Percentiles rank a stretch among this genome's conserved stretches.
phyloP scores from a whole-genome alignment of 2,329 filamentous ascomycete genomes.

The Microcyclosporella mali region DNA sequence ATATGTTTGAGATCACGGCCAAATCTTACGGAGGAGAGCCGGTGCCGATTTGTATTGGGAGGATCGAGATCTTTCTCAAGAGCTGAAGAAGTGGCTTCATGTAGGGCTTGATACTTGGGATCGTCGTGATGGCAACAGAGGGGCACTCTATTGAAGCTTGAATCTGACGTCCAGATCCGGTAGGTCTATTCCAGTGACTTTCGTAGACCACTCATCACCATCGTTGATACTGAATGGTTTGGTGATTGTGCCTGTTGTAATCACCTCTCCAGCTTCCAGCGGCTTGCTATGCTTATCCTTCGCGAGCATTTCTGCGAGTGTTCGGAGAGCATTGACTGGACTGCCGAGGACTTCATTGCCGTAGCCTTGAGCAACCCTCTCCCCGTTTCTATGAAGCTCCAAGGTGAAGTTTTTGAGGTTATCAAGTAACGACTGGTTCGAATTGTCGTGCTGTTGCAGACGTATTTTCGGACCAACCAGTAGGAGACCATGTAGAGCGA shows the following conservation, averaged over 20 bases:
- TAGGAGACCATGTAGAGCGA: conserved; percentile 18
- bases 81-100: neutral
- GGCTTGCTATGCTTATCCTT: conserved; percentile 19
- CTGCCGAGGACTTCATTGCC: conserved; percentile 18
- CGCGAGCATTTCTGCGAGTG: conserved; percentile 15
- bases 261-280: conserved; percentile 13
- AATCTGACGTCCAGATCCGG: conserved; percentile 17
- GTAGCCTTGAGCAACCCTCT: conserved; percentile 12
- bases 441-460: conserved; percentile 2
- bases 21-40: neutral
- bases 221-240: conserved; percentile 15
- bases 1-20: conserved; percentile 1
- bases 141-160: conserved; percentile 9
- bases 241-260: conserved; percentile 20
- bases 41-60: conserved; percentile 2
- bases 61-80: neutral
- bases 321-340: conserved; percentile 16
- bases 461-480: conserved; percentile 14
- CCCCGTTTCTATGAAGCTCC: conserved; percentile 11
- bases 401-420: conserved; percentile 16
- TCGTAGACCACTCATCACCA: conserved; percentile 18
- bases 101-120: neutral
- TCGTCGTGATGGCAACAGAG: neutral
- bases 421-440: conserved; percentile 11
- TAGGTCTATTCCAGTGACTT: conserved; percentile 15